A percentile compares a stretch with the other conserved stretches of the same genome.
Evolutionary conservation across 2,329 filamentous ascomycete genomes (phyloP).

Genomic region (Plectosphaerella sp.): DNA sequence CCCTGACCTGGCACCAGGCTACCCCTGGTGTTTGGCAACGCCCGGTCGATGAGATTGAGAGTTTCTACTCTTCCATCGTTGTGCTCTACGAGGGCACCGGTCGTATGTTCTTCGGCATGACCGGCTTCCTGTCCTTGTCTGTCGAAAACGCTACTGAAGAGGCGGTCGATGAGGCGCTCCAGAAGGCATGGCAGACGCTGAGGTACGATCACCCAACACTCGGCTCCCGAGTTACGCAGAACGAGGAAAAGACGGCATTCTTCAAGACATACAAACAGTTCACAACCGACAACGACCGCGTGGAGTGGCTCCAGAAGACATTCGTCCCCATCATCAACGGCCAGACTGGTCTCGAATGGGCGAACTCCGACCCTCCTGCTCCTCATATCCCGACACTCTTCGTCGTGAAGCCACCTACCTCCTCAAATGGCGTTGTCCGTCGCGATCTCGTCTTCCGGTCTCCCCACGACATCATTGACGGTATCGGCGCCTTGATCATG

Average conservation of each 20-base stretch:
- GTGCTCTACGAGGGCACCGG: constrained; percentile 29
- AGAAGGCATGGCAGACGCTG: constrained; percentile 27
- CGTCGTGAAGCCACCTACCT: neutral
- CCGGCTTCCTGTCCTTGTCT: constrained; percentile 26
- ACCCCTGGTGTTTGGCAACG: constrained; percentile 24
- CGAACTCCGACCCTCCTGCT: neutral
- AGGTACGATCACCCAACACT: constrained; percentile 27
- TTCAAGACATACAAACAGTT: constrained; percentile 20
- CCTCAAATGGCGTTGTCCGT: neutral
- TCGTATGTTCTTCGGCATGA: constrained; percentile 31
- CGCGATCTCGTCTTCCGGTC: constrained; percentile 29
- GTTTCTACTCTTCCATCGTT: constrained; percentile 31
- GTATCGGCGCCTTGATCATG: constrained; percentile 29
- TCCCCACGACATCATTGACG: constrained; percentile 34
- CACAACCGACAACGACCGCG: constrained; percentile 3
- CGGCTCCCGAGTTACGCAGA: constrained; percentile 18
- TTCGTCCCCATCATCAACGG: neutral
- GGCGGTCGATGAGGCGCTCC: constrained; percentile 16
- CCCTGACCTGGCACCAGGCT: constrained; percentile 17
- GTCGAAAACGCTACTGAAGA: constrained; percentile 8
- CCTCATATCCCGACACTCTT: neutral
- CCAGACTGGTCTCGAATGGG: neutral
- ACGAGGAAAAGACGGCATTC: constrained; percentile 14
- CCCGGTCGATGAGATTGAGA: constrained; percentile 33
- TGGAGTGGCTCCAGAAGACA: neutral